Base-by-base conservation (phyloP, 78 protist genomes). In the Paratrimastix pyriformis region DNA sequence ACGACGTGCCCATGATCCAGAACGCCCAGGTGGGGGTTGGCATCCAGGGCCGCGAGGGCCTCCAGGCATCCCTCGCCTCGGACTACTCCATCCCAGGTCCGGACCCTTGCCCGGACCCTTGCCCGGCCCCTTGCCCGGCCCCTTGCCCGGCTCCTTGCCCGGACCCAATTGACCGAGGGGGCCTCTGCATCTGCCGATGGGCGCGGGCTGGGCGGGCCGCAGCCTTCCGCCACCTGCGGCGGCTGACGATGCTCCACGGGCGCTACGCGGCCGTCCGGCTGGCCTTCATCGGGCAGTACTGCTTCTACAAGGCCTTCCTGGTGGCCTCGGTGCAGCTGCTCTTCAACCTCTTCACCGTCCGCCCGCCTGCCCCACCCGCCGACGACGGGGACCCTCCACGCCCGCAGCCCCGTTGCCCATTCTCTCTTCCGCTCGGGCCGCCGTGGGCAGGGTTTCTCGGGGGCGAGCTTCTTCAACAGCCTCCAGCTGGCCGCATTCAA, bases 1-100 rank as follows among this genome's bases (percentile, higher is more conserved):
- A 80, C 55, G 84, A 80, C 39, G 75, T 72, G 1, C 39, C 75
- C 37, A 80, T 80, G 84, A 42, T 80, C 50, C 45, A 45, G n/a
- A 46, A 64, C 7, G 84, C 77, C 18, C 44, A 80, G 32, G 35
- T 80, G 52, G 84, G 84, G 58, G 24, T 80, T 1, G 84, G 84
- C 38, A 59, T 80, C 7, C 72, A 62, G 29, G 84, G 84, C 8
- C 35, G 43, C n/a, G 84, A 80, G 58, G 84, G 84, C 6, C 37
- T 38, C 30, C 84, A 80, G 43, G 84, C 84, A 65, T 3, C 71
- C 60, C 54, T 52, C 21, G 74, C 79, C 38, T 54, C 77, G 21
- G 84, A 80, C 43, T 11, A 33, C 59, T 59, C 73, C 29, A 21
- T 80, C 68, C 15, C n/a, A n/a, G n/a, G n/a, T n/a, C n/a, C n/a